Conservation (phyloP, 192 early-diverging fungal species). For the Backusella morwellensis region DNA sequence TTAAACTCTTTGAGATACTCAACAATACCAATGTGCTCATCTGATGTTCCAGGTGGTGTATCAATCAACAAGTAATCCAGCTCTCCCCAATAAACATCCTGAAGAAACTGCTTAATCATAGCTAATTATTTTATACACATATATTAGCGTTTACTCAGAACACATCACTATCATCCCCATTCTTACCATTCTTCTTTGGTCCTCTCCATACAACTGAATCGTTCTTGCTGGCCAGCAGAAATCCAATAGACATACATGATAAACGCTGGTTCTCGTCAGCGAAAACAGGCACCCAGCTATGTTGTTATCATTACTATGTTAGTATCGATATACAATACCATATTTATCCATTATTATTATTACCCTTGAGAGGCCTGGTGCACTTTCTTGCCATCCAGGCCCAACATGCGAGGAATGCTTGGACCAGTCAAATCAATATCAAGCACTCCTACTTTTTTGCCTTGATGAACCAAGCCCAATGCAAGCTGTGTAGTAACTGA, state of each 20-base stretch:
- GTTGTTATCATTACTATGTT: not conserved
- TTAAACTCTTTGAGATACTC: conserved; percentile 83
- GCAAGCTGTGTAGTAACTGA: conserved; percentile 89
- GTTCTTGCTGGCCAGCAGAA: conserved; percentile 83
- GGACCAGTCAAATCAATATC: conserved; percentile 99
- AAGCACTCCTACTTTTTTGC: conserved; percentile 81
- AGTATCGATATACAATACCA: not conserved
- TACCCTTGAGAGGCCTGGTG: conserved; percentile 90
- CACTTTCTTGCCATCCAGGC: conserved; percentile 82
- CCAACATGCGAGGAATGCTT: conserved; percentile 94
- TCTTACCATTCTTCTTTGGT: conserved; percentile 92
- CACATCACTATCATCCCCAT: not conserved
- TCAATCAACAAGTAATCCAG: conserved; percentile 95
- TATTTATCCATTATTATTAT: not conserved
- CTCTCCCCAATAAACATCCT: conserved; percentile 96
- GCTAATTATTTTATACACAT: conserved; percentile 44
- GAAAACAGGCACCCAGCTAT: conserved; percentile 77
- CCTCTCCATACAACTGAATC: conserved; percentile 98
- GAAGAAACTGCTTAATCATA: conserved; percentile 96
- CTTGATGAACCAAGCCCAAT: conserved; percentile 57
- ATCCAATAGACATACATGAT: conserved; percentile 96
- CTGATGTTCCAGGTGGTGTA: conserved; percentile 96
- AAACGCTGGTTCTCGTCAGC: conserved; percentile 66
- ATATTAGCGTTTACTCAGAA: not conserved
- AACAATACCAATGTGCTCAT: conserved; percentile 94